A percentile compares a stretch with the other conserved stretches of the same genome.
Conservation (phyloP, 805 yeast species). For the Wickerhamomyces hampshirensis region DNA sequence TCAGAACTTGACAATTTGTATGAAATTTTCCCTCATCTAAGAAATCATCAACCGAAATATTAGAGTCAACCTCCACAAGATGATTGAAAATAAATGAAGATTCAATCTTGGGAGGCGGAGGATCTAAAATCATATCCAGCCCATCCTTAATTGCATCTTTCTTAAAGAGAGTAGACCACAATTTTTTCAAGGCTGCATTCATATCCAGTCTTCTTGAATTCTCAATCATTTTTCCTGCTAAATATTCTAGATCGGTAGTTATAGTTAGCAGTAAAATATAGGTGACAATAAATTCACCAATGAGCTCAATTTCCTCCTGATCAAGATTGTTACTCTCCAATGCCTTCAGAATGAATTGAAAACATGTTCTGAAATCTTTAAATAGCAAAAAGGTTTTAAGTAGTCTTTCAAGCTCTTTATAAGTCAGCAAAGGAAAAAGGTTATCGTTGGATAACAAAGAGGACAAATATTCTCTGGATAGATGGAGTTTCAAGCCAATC, state of each 20-base stretch:
- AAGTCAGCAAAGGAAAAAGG: slow-evolving; percentile 33
- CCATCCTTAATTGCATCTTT: slow-evolving; percentile 6
- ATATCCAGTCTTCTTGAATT: slow-evolving; percentile 6
- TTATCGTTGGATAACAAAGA: slow-evolving; percentile 22
- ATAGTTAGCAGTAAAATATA: slow-evolving; percentile 2
- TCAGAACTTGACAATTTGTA: slow-evolving; percentile 18
- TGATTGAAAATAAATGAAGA: slow-evolving; percentile 1
- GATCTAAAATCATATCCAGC: slow-evolving; percentile 3
- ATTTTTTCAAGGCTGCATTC: slow-evolving; percentile 6
- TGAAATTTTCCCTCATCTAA: slow-evolving; percentile 13
- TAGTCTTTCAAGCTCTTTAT: slow-evolving; percentile 28
- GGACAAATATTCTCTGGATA: slow-evolving; percentile 29
- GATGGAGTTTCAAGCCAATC: slow-evolving; percentile 28
- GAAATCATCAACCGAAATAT: slow-evolving; percentile 11
- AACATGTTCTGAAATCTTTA: slow-evolving; percentile 26
- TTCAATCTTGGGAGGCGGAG: slow-evolving; percentile 1
- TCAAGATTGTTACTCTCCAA: slow-evolving; percentile 17
- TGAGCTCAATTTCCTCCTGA: slow-evolving; percentile 13
- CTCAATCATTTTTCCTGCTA: slow-evolving; percentile 2
- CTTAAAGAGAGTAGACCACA: slow-evolving; percentile 3
- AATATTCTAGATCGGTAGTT: slow-evolving; percentile 1
- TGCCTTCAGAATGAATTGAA: slow-evolving; percentile 11
- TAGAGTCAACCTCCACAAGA: slow-evolving; percentile 4
- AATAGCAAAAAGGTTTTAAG: slow-evolving; percentile 11
- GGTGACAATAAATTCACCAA: slow-evolving; percentile 11